phyloP scores from a whole-genome alignment of 225 moss, liverwort and hornwort species.

The Ulota crispa region DNA sequence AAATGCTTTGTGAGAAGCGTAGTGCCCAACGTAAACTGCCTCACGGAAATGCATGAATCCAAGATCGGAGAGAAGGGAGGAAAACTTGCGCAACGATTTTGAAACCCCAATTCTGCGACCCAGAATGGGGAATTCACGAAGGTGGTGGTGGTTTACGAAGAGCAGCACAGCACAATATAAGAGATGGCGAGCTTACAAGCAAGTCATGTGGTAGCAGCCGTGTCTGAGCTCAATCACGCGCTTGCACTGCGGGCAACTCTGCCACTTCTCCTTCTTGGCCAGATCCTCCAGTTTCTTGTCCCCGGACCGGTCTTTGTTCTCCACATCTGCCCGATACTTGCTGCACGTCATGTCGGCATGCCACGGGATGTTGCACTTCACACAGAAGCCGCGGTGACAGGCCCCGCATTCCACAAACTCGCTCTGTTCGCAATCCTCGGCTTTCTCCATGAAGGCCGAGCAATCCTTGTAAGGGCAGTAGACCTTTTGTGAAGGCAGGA shows the following conservation, averaged over 20 bases:
- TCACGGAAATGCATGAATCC: no score
- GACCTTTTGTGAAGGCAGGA: slow-evolving; percentile 29
- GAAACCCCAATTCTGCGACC: no score
- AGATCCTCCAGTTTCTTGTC: slow-evolving; percentile 39
- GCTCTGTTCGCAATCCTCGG: background rate
- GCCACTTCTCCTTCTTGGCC: slow-evolving; percentile 46
- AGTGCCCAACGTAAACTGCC: no score
- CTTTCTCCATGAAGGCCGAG: slow-evolving; percentile 44
- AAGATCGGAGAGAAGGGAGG: no score
- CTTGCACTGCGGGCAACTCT: slow-evolving; percentile 46
- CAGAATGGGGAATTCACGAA: background rate
- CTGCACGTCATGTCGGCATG: slow-evolving; percentile 35
- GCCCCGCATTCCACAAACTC: slow-evolving; percentile 36
- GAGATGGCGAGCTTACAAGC: slow-evolving; percentile 48
- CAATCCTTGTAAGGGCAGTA: slow-evolving; percentile 49
- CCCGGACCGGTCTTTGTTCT: slow-evolving; percentile 13
- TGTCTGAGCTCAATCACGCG: slow-evolving; percentile 67
- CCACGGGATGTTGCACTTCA: slow-evolving; percentile 45
- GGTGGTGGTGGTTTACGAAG: background rate
- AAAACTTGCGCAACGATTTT: no score
- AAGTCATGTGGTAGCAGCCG: slow-evolving; percentile 90
- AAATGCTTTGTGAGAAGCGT: no score
- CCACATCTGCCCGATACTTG: slow-evolving; percentile 26
- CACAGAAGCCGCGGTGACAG: slow-evolving; percentile 45
- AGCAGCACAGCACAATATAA: no score